These are phyloP conservation scores for Dimocarpus longan DNA, from an alignment of 345 rosid genomes.

Conservation along the genomic window DNA sequence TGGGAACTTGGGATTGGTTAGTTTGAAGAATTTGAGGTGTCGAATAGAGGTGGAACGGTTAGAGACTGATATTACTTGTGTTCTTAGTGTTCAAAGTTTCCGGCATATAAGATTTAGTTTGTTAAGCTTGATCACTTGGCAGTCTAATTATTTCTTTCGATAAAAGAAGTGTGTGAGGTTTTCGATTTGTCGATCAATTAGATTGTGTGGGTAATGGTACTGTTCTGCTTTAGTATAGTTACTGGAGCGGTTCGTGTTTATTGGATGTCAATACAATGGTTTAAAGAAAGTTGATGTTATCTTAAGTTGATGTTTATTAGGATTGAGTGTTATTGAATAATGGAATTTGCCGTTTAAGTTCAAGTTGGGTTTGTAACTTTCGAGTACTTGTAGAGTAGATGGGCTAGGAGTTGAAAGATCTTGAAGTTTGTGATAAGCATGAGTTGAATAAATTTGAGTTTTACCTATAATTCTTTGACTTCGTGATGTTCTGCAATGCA, in stretches of 20 bases:
- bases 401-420: background rate
- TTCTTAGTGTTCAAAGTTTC: background rate
- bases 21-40: background rate
- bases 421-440: background rate
- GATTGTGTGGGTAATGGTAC: background rate
- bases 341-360: slow-evolving; percentile 1
- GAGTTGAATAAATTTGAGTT: background rate
- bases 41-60: background rate
- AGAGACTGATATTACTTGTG: background rate
- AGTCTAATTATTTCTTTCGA: background rate
- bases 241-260: background rate
- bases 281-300: background rate
- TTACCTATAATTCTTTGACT: background rate
- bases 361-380: background rate
- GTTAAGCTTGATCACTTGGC: background rate
- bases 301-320: background rate
- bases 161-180: too few species aligned
- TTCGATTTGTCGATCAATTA: background rate
- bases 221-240: too few species aligned
- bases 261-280: background rate
- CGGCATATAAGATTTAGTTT: background rate
- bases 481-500: background rate
- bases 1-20: background rate
- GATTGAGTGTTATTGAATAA: background rate
- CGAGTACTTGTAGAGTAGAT: background rate